These are phyloP conservation scores for Emericellopsis cladophorae DNA, from an alignment of 2,329 filamentous ascomycete genomes.

Conservation along the genomic window DNA sequence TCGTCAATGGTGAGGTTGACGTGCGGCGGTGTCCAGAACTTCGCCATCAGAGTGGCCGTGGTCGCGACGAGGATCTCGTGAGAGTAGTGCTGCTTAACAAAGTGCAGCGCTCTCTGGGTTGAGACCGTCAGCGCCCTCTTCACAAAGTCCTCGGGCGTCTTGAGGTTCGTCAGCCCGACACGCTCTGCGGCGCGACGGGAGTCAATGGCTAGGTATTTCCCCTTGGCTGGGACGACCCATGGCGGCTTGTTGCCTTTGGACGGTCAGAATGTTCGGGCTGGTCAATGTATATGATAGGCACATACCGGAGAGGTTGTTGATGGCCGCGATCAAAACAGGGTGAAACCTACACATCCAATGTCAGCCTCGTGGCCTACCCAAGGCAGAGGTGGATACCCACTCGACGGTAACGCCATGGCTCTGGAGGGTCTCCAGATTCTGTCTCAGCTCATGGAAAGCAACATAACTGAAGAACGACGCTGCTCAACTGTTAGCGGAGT, in stretches of 20 bases:
- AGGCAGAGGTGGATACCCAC: conserved; percentile 11
- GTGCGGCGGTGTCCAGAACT: conserved; percentile 49
- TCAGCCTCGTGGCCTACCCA: conserved; percentile 22
- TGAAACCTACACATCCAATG: conserved; percentile 27
- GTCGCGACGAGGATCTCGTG: conserved; percentile 34
- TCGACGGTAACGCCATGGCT: conserved; percentile 51
- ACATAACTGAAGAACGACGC: conserved; percentile 53
- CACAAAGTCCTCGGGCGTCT: conserved; percentile 30
- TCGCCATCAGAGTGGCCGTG: conserved; percentile 42
- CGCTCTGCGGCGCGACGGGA: conserved; percentile 22
- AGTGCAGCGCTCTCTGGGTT: conserved; percentile 53
- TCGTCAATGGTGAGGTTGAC: conserved; percentile 46
- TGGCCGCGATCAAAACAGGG: conserved; percentile 59
- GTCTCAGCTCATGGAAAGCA: conserved; percentile 42
- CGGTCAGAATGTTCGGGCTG: no score
- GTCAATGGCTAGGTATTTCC: conserved; percentile 36
- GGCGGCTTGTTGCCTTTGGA: conserved; percentile 58
- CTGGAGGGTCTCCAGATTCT: conserved; percentile 38
- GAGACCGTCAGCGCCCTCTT: conserved; percentile 28
- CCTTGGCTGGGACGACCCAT: conserved; percentile 59
- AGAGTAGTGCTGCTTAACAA: conserved; percentile 48
- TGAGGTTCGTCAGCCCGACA: conserved; percentile 21
- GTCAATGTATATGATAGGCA: background rate
- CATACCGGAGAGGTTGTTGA: conserved; percentile 47
- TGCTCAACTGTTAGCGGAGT: conserved; percentile 14